Percentiles rank a stretch among this genome's conserved stretches.
phyloP scores from a whole-genome alignment of 2,329 filamentous ascomycete species.

The Phialophora expanda region DNA sequence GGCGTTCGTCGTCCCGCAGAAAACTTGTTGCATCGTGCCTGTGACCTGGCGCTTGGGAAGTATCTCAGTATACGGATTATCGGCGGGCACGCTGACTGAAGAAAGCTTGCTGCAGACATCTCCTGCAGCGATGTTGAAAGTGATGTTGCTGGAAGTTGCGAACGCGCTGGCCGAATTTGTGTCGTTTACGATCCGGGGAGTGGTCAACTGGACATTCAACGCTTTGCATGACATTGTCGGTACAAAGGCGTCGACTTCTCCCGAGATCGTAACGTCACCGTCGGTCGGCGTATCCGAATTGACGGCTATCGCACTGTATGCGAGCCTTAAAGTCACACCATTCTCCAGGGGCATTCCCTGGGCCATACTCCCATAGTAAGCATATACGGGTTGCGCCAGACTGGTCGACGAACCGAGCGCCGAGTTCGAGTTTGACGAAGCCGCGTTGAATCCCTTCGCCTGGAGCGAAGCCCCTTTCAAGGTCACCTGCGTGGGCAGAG shows the following conservation, averaged over 20 bases:
- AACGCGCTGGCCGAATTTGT: constrained; percentile 30
- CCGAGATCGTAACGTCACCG: constrained; percentile 29
- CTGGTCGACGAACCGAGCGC: constrained; percentile 29
- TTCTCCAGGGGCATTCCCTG: constrained; percentile 34
- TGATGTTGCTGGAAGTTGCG: constrained; percentile 34
- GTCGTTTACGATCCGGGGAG: constrained; percentile 31
- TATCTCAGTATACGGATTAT: constrained; percentile 37
- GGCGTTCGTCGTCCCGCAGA: constrained; percentile 28
- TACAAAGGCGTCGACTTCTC: constrained; percentile 36
- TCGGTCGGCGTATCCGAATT: constrained; percentile 21
- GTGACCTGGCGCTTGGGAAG: constrained; percentile 29
- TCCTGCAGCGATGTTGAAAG: constrained; percentile 33
- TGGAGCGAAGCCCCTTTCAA: constrained; percentile 24
- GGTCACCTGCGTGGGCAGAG: constrained; percentile 38
- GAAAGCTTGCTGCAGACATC: constrained; percentile 30
- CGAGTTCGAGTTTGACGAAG: constrained; percentile 19
- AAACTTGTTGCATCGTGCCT: constrained; percentile 35
- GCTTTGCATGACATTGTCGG: constrained; percentile 33
- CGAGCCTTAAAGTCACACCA: constrained; percentile 34
- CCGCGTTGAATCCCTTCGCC: constrained; percentile 27
- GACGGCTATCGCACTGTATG: constrained; percentile 33
- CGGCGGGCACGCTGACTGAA: constrained; percentile 32
- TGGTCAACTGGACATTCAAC: constrained; percentile 32
- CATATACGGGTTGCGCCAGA: constrained; percentile 35
- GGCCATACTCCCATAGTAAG: constrained; percentile 34